phyloP scores from a whole-genome alignment of 148 eudicot genomes.

The Chenopodium berlandieri region DNA sequence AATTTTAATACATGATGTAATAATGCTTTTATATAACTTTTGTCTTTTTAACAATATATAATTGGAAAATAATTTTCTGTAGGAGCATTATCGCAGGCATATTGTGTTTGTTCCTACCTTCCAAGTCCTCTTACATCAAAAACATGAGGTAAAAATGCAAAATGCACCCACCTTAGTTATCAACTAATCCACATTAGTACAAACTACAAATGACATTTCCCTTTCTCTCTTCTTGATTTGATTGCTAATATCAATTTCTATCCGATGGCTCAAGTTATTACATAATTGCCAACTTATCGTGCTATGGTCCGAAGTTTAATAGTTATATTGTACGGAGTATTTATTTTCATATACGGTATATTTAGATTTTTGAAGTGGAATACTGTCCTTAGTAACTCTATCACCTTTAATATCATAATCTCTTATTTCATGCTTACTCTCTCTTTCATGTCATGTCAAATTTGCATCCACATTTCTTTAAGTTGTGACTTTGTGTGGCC shows the following conservation, averaged over 20 bases:
- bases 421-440: no score
- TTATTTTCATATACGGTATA: no score
- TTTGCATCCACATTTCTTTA: slow-evolving; percentile 9
- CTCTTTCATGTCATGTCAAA: not conserved
- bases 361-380: no score
- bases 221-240: not conserved
- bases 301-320: no score
- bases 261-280: no score
- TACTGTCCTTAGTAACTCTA: no score
- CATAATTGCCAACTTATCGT: no score
- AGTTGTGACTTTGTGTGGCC: not conserved
- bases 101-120: not conserved
- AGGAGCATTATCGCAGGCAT: not conserved
- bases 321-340: no score
- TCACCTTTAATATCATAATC: no score
- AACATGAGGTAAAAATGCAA: not conserved
- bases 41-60: no score
- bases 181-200: no score
- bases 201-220: not conserved
- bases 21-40: not conserved
- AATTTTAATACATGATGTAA: not conserved
- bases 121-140: not conserved
- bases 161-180: no score
- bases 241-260: not conserved
- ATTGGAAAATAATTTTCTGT: not conserved